Percentiles rank a stretch among this genome's conserved stretches.
Conservation (phyloP, 202 grass and related monocot genomes). For the Panicum virgatum region DNA sequence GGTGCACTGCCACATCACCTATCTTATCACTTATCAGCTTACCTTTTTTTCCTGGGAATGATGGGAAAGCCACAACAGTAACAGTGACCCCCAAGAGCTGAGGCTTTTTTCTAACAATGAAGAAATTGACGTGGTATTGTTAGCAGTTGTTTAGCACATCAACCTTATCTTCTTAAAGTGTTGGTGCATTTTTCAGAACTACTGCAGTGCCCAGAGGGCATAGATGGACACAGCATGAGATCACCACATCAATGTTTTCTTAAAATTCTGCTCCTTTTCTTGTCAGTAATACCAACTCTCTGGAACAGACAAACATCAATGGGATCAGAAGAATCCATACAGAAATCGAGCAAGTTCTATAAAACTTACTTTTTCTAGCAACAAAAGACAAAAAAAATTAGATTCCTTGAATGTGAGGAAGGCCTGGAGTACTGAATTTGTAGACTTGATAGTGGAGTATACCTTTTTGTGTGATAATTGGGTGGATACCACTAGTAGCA, state of each 20-base stretch:
- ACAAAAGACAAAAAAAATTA: not conserved
- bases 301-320: not conserved
- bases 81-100: constrained; percentile 8
- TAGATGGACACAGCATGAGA: not conserved
- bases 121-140: not conserved
- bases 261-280: not conserved
- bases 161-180: constrained; percentile 7
- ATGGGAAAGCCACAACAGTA: constrained; percentile 28
- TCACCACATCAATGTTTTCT: not conserved
- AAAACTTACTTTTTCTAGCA: not conserved
- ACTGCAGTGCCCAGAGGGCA: not conserved
- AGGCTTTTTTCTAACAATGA: not conserved
- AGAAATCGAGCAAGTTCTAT: too few relatives aligned
- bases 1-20: constrained; percentile 41
- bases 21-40: constrained; percentile 43
- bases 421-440: constrained; percentile 1
- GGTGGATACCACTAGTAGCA: constrained; percentile 45
- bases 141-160: constrained; percentile 24
- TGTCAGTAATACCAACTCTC: not conserved
- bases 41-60: constrained; percentile 45
- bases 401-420: not conserved
- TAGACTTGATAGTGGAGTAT: constrained; percentile 27
- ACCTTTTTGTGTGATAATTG: constrained; percentile 32
- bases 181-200: not conserved
- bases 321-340: not conserved